A percentile compares a stretch with the other conserved stretches of the same genome.
phyloP scores from a whole-genome alignment of 2,329 filamentous ascomycete genomes.

The Aureobasidium sp. region DNA sequence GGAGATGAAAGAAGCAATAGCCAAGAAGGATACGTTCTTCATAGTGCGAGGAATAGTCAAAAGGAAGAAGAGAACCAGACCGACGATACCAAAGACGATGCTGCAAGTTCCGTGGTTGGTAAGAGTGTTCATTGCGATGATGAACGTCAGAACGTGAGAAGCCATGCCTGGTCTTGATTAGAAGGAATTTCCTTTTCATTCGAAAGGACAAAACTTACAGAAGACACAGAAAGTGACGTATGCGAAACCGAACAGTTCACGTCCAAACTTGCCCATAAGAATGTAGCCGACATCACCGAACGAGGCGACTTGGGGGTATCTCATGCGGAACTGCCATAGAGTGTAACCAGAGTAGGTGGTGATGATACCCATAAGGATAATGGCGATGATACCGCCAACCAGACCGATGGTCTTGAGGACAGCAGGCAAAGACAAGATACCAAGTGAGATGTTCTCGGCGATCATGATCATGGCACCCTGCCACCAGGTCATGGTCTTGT shows the following conservation, averaged over 20 bases:
- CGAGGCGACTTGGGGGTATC: constrained; percentile 45
- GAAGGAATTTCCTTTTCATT: neutral
- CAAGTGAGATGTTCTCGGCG: constrained; percentile 51
- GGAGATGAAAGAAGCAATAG: constrained; percentile 54
- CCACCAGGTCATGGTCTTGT: constrained; percentile 47
- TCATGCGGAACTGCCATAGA: constrained; percentile 52
- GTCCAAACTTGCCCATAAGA: constrained; percentile 55
- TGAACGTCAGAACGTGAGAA: constrained; percentile 63
- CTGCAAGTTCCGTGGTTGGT: constrained; percentile 57
- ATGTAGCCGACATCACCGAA: constrained; percentile 64
- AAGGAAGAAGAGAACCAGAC: constrained; percentile 51
- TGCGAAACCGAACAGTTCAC: constrained; percentile 57
- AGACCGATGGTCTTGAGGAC: constrained; percentile 47
- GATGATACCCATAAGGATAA: constrained; percentile 47
- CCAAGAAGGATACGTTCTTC: constrained; percentile 55
- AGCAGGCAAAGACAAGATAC: constrained; percentile 49
- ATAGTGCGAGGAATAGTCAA: constrained; percentile 57
- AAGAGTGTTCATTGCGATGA: constrained; percentile 61
- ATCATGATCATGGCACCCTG: constrained; percentile 42
- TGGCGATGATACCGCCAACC: constrained; percentile 47
- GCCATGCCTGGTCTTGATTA: constrained; percentile 44
- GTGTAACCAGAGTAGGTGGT: constrained; percentile 56
- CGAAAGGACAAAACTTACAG: constrained; percentile 22
- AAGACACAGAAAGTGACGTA: constrained; percentile 62
- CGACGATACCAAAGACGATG: constrained; percentile 56